Percentiles rank a stretch among this genome's conserved stretches.
These are phyloP conservation scores for Myxozyma melibiosi DNA, from an alignment of 805 yeast genomes.

Conservation along the genomic window DNA sequence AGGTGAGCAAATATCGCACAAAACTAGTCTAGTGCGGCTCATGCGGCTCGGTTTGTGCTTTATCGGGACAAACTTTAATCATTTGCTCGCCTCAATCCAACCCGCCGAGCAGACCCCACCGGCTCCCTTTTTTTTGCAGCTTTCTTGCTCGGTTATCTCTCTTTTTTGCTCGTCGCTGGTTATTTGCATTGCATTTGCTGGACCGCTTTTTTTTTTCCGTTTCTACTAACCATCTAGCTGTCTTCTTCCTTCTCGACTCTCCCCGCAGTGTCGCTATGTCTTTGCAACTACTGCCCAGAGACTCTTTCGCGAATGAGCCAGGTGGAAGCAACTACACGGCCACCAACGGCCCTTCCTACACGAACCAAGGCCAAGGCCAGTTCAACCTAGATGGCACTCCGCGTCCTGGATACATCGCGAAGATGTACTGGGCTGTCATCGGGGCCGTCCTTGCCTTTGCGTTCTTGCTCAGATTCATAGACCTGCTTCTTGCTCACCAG, in stretches of 20 bases:
- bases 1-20: conserved; percentile 15
- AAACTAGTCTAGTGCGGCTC: conserved; percentile 1
- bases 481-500: conserved; percentile 5
- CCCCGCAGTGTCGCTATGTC: too few relatives aligned
- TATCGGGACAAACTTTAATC: too few relatives aligned
- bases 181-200: neutral
- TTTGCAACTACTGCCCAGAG: neutral
- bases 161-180: neutral
- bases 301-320: conserved; percentile 15
- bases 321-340: conserved; percentile 8
- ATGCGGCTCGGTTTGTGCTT: neutral
- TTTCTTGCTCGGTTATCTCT: neutral
- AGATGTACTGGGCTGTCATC: conserved; percentile 35
- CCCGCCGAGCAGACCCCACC: neutral
- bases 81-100: neutral
- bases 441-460: conserved; percentile 34
- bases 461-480: conserved; percentile 13
- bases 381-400: conserved; percentile 34
- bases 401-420: conserved; percentile 37
- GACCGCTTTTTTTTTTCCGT: neutral
- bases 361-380: conserved; percentile 30
- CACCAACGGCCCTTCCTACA: neutral
- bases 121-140: neutral
- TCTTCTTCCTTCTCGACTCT: neutral
- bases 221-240: neutral